phyloP scores from a whole-genome alignment of 176 grass and related monocot genomes.

The Phragmites australis region DNA sequence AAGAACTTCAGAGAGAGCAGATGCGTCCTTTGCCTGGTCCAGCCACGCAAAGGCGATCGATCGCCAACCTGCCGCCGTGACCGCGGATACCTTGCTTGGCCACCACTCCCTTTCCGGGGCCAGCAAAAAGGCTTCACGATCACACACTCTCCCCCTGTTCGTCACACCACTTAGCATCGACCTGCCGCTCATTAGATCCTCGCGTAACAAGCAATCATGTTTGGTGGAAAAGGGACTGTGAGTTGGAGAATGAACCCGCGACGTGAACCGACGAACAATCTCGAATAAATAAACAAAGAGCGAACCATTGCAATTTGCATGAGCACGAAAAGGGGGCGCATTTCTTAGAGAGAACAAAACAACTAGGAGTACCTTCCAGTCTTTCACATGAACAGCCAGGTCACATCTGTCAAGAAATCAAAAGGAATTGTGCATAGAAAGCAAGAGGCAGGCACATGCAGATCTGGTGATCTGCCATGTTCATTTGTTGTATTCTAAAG shows the following conservation, averaged over 20 bases:
- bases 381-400: conserved; percentile 6
- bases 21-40: not conserved
- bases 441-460: not conserved
- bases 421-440: not conserved
- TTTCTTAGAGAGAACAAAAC: conserved; percentile 18
- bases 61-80: conserved; percentile 26
- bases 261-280: conserved; percentile 30
- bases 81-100: conserved; percentile 10
- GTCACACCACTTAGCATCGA: not conserved
- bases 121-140: conserved; percentile 1
- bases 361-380: not conserved
- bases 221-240: not conserved
- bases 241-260: conserved; percentile 23
- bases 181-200: not conserved
- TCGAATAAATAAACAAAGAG: not conserved
- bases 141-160: not conserved
- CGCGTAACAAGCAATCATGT: not conserved
- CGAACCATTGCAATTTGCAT: not conserved
- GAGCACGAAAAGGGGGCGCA: conserved; percentile 32
- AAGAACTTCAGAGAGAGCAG: not conserved
- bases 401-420: not conserved
- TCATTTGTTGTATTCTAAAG: not conserved
- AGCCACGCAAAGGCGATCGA: conserved; percentile 20
- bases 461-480: not conserved
- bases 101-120: conserved; percentile 6